Evolutionary conservation across 2,329 filamentous ascomycete genomes (phyloP).

Genomic region (Fusarium camptoceras): DNA sequence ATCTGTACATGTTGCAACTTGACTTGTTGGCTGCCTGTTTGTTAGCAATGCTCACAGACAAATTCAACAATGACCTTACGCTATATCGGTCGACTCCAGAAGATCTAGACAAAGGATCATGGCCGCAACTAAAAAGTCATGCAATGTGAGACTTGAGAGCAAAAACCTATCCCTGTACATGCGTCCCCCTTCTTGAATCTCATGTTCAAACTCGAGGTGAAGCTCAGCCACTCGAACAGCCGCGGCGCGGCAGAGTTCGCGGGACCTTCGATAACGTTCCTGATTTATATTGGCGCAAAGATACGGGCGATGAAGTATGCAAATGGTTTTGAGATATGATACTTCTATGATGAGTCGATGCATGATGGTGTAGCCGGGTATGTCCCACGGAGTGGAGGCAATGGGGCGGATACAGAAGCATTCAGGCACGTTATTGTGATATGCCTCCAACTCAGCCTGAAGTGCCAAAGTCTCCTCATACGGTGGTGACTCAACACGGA

Average conservation of each 20-base stretch:
- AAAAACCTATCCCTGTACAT: conserved; percentile 66
- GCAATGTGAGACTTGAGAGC: conserved; percentile 63
- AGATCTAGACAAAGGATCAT: conserved; percentile 69
- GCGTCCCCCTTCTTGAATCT: conserved; percentile 61
- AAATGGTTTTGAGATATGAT: conserved; percentile 61
- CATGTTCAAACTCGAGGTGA: conserved; percentile 60
- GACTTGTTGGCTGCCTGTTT: conserved; percentile 45
- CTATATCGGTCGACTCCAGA: conserved; percentile 54
- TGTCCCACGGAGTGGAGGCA: conserved; percentile 56
- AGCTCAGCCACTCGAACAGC: conserved; percentile 59
- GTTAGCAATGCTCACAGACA: neutral
- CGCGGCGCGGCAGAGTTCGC: conserved; percentile 56
- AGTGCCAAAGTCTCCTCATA: conserved; percentile 53
- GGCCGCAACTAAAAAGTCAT: conserved; percentile 69
- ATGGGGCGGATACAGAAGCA: conserved; percentile 58
- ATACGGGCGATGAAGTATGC: conserved; percentile 63
- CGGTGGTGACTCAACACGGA: conserved; percentile 52
- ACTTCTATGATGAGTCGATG: conserved; percentile 62
- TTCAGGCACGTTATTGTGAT: conserved; percentile 52
- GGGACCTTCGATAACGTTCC: conserved; percentile 54
- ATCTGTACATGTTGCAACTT: conserved; percentile 52
- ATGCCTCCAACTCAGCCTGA: conserved; percentile 55
- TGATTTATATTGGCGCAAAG: conserved; percentile 56
- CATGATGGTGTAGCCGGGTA: conserved; percentile 60
- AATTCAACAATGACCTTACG: conserved; percentile 42